Conservation (phyloP, 1,139 yeast species). For the Sugiyamaella castrensis region DNA sequence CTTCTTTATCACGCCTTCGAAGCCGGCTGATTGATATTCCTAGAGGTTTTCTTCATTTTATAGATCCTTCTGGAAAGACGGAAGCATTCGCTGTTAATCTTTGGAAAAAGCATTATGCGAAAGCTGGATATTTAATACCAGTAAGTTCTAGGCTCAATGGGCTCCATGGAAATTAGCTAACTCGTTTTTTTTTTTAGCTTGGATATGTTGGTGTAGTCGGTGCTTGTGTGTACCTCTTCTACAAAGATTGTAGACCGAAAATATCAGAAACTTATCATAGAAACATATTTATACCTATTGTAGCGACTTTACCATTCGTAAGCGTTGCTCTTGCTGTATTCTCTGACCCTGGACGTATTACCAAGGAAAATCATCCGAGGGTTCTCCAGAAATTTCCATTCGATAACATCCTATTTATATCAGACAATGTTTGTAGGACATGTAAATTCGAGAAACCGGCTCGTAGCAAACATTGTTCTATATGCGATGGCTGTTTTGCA, state of each 20-base stretch:
- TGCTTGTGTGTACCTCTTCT: constrained; percentile 49
- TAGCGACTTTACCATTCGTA: constrained; percentile 40
- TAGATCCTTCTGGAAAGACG: constrained; percentile 11
- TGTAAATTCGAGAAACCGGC: constrained; percentile 77
- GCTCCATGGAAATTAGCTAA: not conserved
- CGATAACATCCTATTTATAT: constrained; percentile 61
- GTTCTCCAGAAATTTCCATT: constrained; percentile 39
- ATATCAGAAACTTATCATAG: constrained; percentile 25
- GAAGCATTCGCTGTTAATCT: not conserved
- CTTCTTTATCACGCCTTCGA: constrained; percentile 21
- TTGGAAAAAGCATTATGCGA: constrained; percentile 5
- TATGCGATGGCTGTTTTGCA: constrained; percentile 65
- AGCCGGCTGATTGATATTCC: constrained; percentile 11
- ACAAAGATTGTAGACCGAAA: constrained; percentile 40
- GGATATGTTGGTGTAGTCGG: constrained; percentile 48
- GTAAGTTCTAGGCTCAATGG: not conserved
- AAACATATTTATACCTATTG: constrained; percentile 27
- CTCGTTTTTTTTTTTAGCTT: constrained; percentile 27
- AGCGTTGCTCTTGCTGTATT: constrained; percentile 48
- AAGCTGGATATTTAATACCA: constrained; percentile 11
- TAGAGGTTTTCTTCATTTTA: not conserved
- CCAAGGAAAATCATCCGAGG: constrained; percentile 28
- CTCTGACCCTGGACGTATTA: constrained; percentile 55
- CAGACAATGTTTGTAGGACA: constrained; percentile 48
- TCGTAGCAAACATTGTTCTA: constrained; percentile 82